Evolutionary conservation across 495 filamentous ascomycete genomes (phyloP).

Genomic region (Hypoxylon lienhwacheense): DNA sequence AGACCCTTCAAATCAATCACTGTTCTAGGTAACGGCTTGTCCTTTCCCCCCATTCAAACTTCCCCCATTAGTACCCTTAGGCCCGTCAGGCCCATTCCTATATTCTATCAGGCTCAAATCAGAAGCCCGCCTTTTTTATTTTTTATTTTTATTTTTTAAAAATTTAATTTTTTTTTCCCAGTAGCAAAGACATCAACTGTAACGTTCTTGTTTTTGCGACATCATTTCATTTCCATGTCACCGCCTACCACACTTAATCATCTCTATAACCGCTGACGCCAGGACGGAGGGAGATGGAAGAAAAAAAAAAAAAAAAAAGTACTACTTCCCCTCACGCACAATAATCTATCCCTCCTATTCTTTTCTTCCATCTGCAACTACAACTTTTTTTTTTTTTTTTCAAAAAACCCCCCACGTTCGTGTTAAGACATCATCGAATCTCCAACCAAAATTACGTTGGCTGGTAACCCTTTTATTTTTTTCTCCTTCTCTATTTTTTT

Average conservation of each 20-base stretch:
- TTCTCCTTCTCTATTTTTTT: too few relatives aligned
- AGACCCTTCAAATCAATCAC: constrained; percentile 7
- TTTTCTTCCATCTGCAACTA: too few relatives aligned
- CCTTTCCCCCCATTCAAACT: not conserved
- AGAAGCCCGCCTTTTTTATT: constrained; percentile 33
- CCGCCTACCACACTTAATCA: constrained; percentile 26
- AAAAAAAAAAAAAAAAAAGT: constrained; percentile 30
- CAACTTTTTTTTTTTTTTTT: too few relatives aligned
- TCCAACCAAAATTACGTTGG: constrained; percentile 27
- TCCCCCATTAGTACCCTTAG: constrained; percentile 1
- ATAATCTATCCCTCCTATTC: constrained; percentile 28
- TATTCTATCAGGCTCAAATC: constrained; percentile 23
- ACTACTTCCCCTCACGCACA: constrained; percentile 37
- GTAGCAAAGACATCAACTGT: constrained; percentile 23
- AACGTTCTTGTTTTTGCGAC: constrained; percentile 21
- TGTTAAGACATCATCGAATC: constrained; percentile 34
- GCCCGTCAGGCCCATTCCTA: constrained; percentile 7
- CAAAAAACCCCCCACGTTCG: constrained; percentile 31
- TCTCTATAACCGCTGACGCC: constrained; percentile 29
- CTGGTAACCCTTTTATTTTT: too few relatives aligned
- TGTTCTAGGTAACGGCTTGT: too few relatives aligned
- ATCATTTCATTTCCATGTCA: constrained; percentile 21
- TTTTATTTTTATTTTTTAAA: constrained; percentile 11
- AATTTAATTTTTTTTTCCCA: constrained; percentile 27
- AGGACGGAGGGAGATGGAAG: too few relatives aligned